Percentiles rank a stretch among this genome's conserved stretches.
Conservation (phyloP, 148 eudicot species). For the Polygonum aviculare region DNA sequence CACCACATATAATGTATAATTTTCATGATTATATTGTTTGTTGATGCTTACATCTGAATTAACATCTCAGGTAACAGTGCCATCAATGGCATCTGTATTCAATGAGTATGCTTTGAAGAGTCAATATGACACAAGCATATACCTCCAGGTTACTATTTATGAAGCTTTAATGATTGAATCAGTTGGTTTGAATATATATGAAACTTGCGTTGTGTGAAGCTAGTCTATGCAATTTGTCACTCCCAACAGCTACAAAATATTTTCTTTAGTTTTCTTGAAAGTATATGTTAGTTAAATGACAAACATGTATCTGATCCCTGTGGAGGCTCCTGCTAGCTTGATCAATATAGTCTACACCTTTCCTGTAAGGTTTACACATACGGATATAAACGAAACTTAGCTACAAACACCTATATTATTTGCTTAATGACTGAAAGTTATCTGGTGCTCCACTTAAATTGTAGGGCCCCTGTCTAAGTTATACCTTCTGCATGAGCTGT, state of each 20-base stretch:
- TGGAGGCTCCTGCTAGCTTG: background rate
- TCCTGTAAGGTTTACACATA: background rate
- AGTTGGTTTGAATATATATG: background rate
- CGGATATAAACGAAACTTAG: background rate
- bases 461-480: background rate
- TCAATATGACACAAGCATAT: constrained; percentile 88
- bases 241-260: background rate
- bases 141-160: constrained; percentile 56
- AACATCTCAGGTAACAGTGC: constrained; percentile 60
- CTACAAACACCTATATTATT: background rate
- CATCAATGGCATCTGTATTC: constrained; percentile 84
- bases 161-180: background rate
- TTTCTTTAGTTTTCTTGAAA: background rate
- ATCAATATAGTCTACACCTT: background rate
- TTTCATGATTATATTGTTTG: constrained; percentile 4
- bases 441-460: background rate
- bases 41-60: constrained; percentile 13
- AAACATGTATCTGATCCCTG: background rate
- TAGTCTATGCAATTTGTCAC: background rate
- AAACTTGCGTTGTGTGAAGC: background rate
- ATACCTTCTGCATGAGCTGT: background rate
- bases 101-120: constrained; percentile 94
- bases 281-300: background rate
- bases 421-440: background rate
- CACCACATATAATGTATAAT: background rate